A percentile compares a stretch with the other conserved stretches of the same genome.
These are phyloP conservation scores for Aspergillus ellipticus DNA, from an alignment of 495 filamentous ascomycete genomes.

Conservation along the genomic window DNA sequence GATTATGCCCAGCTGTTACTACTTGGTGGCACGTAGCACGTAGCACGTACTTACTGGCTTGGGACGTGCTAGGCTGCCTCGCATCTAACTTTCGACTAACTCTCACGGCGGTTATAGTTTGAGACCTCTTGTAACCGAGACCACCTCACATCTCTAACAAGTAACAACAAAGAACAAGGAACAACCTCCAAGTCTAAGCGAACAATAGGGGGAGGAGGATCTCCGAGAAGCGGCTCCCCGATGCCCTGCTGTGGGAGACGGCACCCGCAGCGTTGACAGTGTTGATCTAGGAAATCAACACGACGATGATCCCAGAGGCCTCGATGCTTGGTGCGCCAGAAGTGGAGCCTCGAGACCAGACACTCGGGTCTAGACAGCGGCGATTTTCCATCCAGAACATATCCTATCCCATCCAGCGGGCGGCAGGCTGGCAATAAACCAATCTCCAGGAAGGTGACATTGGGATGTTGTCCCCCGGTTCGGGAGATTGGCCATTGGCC, in stretches of 20 bases:
- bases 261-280: background rate
- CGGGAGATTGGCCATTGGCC: background rate
- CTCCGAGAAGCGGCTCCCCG: background rate
- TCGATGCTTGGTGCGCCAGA: background rate
- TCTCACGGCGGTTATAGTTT: background rate
- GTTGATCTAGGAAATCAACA: slow-evolving; percentile 1
- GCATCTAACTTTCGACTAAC: background rate
- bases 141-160: background rate
- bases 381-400: background rate
- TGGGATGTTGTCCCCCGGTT: background rate
- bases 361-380: background rate
- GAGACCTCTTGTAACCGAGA: background rate
- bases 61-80: background rate
- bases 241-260: background rate
- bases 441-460: background rate
- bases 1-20: too few relatives aligned
- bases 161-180: too few relatives aligned
- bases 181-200: background rate
- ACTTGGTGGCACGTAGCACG: too few relatives aligned
- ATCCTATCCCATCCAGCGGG: background rate
- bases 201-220: background rate
- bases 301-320: background rate
- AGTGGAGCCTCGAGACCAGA: background rate
- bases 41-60: background rate
- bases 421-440: background rate